These are phyloP conservation scores for Nicotiana paniculata DNA, from an alignment of 257 asterid species.

Conservation along the genomic window DNA sequence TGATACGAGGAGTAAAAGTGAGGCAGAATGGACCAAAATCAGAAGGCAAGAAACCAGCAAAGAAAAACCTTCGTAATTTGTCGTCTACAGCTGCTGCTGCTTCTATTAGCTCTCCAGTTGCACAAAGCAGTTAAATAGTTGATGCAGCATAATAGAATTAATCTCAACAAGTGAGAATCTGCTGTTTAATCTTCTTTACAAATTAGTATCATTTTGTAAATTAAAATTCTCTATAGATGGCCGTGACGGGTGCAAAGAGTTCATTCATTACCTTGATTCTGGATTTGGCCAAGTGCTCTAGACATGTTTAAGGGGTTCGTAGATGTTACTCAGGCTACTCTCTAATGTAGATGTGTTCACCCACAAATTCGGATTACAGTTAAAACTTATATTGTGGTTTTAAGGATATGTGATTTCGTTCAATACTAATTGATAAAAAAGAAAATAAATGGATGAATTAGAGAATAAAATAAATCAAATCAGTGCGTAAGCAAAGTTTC, in stretches of 20 bases:
- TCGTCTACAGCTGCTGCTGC: slow-evolving; percentile 26
- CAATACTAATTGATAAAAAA: too few relatives aligned
- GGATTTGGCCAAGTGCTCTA: too few relatives aligned
- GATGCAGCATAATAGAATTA: neutral
- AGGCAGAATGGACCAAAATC: slow-evolving; percentile 11
- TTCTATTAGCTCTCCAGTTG: slow-evolving; percentile 27
- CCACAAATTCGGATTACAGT: too few relatives aligned
- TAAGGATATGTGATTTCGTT: too few relatives aligned
- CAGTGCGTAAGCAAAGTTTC: too few relatives aligned
- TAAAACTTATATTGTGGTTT: too few relatives aligned
- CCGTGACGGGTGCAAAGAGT: neutral
- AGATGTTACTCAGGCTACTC: too few relatives aligned
- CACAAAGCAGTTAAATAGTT: slow-evolving; percentile 14
- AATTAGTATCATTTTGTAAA: neutral
- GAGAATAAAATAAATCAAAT: too few relatives aligned
- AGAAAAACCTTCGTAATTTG: slow-evolving; percentile 43
- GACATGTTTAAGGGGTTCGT: too few relatives aligned
- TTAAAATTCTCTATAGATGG: neutral
- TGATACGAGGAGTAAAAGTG: slow-evolving; percentile 24
- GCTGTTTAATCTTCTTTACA: neutral
- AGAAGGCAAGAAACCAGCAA: slow-evolving; percentile 66
- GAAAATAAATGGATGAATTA: too few relatives aligned
- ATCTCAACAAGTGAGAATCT: neutral
- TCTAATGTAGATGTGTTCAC: too few relatives aligned
- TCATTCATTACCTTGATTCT: too few relatives aligned